These are phyloP conservation scores for Arthrobotrys sinensis DNA, from an alignment of 2,329 filamentous ascomycete species.

Conservation along the genomic window DNA sequence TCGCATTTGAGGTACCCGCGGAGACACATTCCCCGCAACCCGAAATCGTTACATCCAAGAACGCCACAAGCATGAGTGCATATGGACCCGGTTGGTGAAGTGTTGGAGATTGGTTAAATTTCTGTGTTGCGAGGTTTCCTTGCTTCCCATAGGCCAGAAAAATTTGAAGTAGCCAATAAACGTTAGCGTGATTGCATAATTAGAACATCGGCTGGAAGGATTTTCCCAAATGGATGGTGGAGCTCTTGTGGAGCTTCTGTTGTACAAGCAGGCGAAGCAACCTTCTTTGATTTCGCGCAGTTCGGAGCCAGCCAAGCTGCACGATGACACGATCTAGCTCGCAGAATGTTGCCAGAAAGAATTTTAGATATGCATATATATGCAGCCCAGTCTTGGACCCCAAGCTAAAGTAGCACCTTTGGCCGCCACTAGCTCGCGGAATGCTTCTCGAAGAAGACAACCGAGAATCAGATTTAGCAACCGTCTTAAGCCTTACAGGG, in stretches of 20 bases:
- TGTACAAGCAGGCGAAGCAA: constrained; percentile 36
- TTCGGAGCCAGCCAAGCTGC: constrained; percentile 27
- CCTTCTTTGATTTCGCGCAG: constrained; percentile 10
- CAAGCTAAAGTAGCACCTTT: no score
- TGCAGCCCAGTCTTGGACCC: not conserved
- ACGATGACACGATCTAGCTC: constrained; percentile 24
- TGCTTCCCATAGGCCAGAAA: constrained; percentile 25
- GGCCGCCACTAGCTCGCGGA: constrained; percentile 15
- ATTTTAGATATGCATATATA: no score
- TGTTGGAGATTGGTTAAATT: constrained; percentile 34
- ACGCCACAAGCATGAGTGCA: constrained; percentile 34
- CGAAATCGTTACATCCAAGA: constrained; percentile 18
- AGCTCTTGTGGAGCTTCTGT: not conserved
- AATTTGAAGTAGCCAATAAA: constrained; percentile 9
- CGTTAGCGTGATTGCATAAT: constrained; percentile 12
- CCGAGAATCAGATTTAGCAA: constrained; percentile 29
- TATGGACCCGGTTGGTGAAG: not conserved
- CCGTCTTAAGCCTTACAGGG: constrained; percentile 8
- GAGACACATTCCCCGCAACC: constrained; percentile 24
- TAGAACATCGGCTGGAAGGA: constrained; percentile 49
- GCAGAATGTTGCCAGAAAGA: constrained; percentile 27
- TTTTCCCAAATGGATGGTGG: constrained; percentile 33
- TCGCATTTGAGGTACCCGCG: constrained; percentile 5
- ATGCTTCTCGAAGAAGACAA: constrained; percentile 40
- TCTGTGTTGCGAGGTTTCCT: constrained; percentile 26